Evolutionary conservation across 2,329 filamentous ascomycete species (phyloP), one percentile per base, ranked within the genome.

Genomic region (Teratosphaeria epicoccoides): DNA sequence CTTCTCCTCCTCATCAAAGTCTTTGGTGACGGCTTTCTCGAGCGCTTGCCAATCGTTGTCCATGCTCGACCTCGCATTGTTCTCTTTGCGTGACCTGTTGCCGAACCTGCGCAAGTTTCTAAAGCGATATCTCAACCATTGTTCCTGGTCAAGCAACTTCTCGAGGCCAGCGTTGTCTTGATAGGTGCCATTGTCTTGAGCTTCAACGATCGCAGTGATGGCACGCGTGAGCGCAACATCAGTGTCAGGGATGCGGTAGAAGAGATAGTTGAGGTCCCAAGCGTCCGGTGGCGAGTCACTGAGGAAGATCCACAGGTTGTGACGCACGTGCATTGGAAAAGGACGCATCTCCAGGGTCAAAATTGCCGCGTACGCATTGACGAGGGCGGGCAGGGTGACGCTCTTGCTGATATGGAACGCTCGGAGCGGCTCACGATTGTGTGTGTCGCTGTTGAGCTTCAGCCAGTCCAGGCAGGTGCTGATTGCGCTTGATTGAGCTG

Each of bases 341-440:
- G 58, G 58, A 6, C 49, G 50, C 17, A 60, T 47, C n/a, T 54
- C 52, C 45, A 55, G 51, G 3, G 51, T 50, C 23, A 59, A 43
- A 1, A 51, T 51, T 1, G 54, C 54, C 11, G 54, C 51, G 48
- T 59, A 62, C 14, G 55, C 28, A 20, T 62, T 55, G 50, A 58
- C 33, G 1, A 61, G 51, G 6, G 49, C 26, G 4, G 24, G 24
- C 2, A 60, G 49, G 22, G 43, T 25, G 6, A 53, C 40, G 7
- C 49, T 47, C 5, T 26, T 12, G n/a, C 55, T 54, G 24, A 52
- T 52, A 17, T 56, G 52, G 28, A 53, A 53, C 2, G 48, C 43
- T 6, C 55, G 43, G 4, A 58, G 49, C 5, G 46, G 28, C 20
- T 50, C 29, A 4, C 52, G 43, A 33, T 52, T 40, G 43, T 53